Conservation (phyloP, 2,329 filamentous ascomycete species). For the Blumeriella jaapii region DNA sequence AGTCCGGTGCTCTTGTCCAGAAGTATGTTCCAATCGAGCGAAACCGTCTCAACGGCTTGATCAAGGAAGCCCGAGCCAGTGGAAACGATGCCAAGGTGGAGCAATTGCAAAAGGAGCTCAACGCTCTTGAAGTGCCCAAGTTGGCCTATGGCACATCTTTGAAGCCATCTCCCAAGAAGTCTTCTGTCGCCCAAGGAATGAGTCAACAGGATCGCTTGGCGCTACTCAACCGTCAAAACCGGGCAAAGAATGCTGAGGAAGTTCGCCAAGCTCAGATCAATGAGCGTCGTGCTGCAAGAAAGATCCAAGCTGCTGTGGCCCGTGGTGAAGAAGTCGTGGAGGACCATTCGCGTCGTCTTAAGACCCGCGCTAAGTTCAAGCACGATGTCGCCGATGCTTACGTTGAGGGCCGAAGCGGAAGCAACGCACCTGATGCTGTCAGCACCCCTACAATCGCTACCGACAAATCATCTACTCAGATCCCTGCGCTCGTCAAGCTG, state of each 20-base stretch:
- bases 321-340: conserved; percentile 50
- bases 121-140: conserved; percentile 54
- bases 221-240: conserved; percentile 73
- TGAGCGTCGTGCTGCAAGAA: conserved; percentile 55
- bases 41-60: conserved; percentile 50
- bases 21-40: conserved; percentile 58
- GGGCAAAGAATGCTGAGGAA: conserved; percentile 72
- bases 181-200: conserved; percentile 35
- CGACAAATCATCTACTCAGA: conserved; percentile 32
- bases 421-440: conserved; percentile 38
- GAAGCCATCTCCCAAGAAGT: conserved; percentile 40
- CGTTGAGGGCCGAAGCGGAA: conserved; percentile 37
- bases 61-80: conserved; percentile 52
- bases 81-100: conserved; percentile 48
- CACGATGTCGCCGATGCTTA: conserved; percentile 46
- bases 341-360: conserved; percentile 49
- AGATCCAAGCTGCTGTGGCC: conserved; percentile 48
- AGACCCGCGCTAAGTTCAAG: conserved; percentile 56
- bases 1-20: conserved; percentile 54
- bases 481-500: conserved; percentile 38
- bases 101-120: conserved; percentile 47
- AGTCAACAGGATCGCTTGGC: conserved; percentile 74
- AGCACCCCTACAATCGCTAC: conserved; percentile 33
- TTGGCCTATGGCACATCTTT: conserved; percentile 62
- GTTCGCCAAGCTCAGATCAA: conserved; percentile 84